A percentile compares a stretch with the other conserved stretches of the same genome.
Conservation (phyloP, 2,329 filamentous ascomycete genomes). For the Tetracladium maxilliforme region DNA sequence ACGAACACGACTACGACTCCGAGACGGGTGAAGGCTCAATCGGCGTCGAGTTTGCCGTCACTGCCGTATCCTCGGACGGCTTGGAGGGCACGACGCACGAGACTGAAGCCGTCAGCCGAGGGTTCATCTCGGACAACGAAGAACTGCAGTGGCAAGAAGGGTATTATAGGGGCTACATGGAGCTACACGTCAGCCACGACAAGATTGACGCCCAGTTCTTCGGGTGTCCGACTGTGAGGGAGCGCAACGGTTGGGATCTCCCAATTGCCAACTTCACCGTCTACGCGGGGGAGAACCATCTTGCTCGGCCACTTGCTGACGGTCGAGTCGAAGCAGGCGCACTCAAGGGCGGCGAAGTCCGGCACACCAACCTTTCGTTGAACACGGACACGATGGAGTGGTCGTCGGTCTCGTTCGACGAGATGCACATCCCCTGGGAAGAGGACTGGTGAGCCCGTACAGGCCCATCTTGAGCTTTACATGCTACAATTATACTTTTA, state of each 20-base stretch:
- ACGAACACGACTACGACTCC: conserved; percentile 33
- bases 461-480: too few relatives aligned
- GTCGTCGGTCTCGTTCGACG: too few relatives aligned
- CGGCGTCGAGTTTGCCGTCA: conserved; percentile 51
- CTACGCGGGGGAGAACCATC: conserved; percentile 39
- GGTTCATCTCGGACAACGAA: conserved; percentile 33
- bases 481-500: too few relatives aligned
- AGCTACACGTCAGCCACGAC: conserved; percentile 41
- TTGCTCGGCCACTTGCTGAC: conserved; percentile 21
- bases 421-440: too few relatives aligned
- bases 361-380: too few relatives aligned
- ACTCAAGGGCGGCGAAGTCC: too few relatives aligned
- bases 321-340: conserved; percentile 33
- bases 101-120: conserved; percentile 30
- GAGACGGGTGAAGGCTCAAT: conserved; percentile 37
- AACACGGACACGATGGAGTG: too few relatives aligned
- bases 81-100: conserved; percentile 37
- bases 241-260: conserved; percentile 48
- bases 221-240: conserved; percentile 42
- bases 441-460: too few relatives aligned
- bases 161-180: conserved; percentile 62
- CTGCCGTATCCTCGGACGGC: conserved; percentile 50
- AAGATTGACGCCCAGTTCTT: conserved; percentile 50
- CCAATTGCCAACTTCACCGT: conserved; percentile 59
- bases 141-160: conserved; percentile 61